Conservation (phyloP, 2,329 filamentous ascomycete genomes). For the Sporothrix protearum region DNA sequence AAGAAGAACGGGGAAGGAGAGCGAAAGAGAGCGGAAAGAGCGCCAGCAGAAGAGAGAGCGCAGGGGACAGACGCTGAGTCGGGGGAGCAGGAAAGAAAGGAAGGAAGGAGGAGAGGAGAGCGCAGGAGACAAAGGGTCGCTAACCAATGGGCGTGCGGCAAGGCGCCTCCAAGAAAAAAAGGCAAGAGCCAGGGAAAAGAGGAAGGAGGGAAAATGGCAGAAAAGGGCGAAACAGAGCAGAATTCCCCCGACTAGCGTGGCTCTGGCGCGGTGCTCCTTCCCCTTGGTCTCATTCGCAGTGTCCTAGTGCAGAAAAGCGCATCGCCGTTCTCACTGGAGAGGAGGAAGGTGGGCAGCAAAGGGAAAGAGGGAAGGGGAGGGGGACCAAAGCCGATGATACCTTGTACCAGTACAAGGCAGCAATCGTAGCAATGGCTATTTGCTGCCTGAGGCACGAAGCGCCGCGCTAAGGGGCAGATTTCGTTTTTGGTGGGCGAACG, state of each 20-base stretch:
- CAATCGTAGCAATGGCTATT: background rate
- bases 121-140: conserved; percentile 20
- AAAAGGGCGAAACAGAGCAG: conserved; percentile 18
- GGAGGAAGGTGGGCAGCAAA: background rate
- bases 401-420: conserved; percentile 21
- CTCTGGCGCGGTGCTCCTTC: conserved; percentile 26
- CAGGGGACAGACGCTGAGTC: conserved; percentile 19
- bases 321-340: background rate
- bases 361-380: background rate
- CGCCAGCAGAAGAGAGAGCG: conserved; percentile 14
- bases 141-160: conserved; percentile 20
- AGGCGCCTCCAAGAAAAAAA: conserved; percentile 13
- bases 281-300: conserved; percentile 19
- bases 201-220: conserved; percentile 9
- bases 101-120: conserved; percentile 3
- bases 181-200: conserved; percentile 6
- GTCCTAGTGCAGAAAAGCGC: conserved; percentile 11
- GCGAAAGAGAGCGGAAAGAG: conserved; percentile 9
- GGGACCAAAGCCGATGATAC: background rate
- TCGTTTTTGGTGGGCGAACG: background rate
- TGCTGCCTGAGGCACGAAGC: conserved; percentile 17
- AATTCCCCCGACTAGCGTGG: conserved; percentile 25
- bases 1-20: conserved; percentile 22
- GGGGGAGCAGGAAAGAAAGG: conserved; percentile 9
- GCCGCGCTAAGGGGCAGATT: background rate